Base-by-base conservation (phyloP, 140 eudicot genomes). In the Cichorium intybus region DNA sequence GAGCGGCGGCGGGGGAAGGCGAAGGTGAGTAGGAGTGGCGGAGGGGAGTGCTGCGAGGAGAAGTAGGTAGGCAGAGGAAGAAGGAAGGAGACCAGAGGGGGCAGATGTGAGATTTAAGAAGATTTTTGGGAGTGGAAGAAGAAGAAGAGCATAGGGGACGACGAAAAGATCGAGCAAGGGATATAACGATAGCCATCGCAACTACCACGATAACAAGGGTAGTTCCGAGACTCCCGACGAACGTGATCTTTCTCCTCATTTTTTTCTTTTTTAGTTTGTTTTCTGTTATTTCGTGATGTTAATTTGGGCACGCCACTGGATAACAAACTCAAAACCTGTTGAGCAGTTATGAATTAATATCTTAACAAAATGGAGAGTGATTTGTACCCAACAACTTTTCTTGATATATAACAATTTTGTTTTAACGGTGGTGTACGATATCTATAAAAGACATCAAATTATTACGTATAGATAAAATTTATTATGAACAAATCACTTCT, bases 11-110 rank as follows among this genome's bases (percentile, higher is more conserved):
- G 65, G 66, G 43, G 43, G 39, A 29, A 31, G 5, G 61, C 14
- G 72, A 10, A 4, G 48, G 75, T 24, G 46, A 71, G 77, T 72
- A 74, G 81, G 74, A 60, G 16, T 54, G 69, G 28, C 82, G 84
- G 79, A 70, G 72, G 74, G 75, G 15, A 33, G 69, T 53, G 68
- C 56, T n/a, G 66, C 69, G 27, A 33, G 59, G 70, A 12, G 76
- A 14, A 10, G 48, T n/a, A 23, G 54, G 83, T 56, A 77, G 82
- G 75, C 87, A 81, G 87, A 73, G 63, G 43, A 85, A 75, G 80
- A 81, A 88, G 21, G 95, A 86, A 17, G 99, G 71, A 22, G 97
- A 81, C 83, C 83, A 85, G 79, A 93, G 90, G 34, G 99, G 98
- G 49, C 96, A 88, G 69, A 86, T 76, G 16, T 60, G 80, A 70